Evolutionary conservation across 140 eudicot genomes (phyloP).

Genomic region (Erigeron philadelphicus): DNA sequence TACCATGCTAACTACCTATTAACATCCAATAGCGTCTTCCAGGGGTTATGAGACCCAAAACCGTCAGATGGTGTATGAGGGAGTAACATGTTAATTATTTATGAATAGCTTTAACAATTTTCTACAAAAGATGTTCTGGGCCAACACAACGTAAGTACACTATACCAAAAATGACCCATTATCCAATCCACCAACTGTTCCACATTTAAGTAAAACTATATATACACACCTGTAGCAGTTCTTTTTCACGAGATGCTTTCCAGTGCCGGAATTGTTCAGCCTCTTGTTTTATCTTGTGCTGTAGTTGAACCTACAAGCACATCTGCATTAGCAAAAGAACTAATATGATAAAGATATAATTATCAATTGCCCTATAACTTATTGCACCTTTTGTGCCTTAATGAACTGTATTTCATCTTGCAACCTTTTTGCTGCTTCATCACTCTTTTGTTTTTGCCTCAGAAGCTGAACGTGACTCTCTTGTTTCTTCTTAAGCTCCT

Average conservation of each 20-base stretch:
- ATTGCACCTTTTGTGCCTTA: constrained; percentile 90
- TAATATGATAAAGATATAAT: neutral
- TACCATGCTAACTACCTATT: neutral
- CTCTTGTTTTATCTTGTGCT: constrained; percentile 91
- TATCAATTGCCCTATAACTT: neutral
- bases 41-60: no score
- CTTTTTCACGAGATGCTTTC: constrained; percentile 98
- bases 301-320: constrained; percentile 77
- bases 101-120: no score
- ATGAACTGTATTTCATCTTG: constrained; percentile 96
- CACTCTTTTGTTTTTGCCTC: constrained; percentile 95
- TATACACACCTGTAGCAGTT: constrained; percentile 65
- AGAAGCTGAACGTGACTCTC: constrained; percentile 94
- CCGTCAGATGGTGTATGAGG: no score
- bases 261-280: constrained; percentile 94
- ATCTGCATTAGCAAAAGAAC: constrained; percentile 17
- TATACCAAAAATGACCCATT: neutral
- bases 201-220: neutral
- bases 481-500: constrained; percentile 94
- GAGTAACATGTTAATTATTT: neutral
- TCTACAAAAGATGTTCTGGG: neutral
- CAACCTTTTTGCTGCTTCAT: constrained; percentile 87
- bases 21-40: neutral
- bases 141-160: neutral
- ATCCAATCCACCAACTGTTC: neutral